Base-by-base conservation (phyloP, 2,329 filamentous ascomycete species). In the Hymenoscyphus fraxineus region DNA sequence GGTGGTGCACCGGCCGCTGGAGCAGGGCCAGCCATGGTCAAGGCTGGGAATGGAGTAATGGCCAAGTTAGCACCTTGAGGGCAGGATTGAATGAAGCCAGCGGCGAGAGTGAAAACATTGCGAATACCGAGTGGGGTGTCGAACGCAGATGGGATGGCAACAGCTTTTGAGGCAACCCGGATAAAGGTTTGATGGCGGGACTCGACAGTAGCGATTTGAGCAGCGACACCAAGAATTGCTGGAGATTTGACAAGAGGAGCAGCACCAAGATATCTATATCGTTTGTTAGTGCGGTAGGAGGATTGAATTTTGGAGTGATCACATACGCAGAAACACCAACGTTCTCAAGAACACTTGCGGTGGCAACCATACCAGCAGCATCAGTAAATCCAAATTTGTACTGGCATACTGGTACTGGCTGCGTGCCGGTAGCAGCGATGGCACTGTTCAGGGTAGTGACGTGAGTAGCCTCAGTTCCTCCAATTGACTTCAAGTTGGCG, bases 181-280 rank as follows among this genome's bases (percentile, higher is more conserved):
- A 92, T 85, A 76, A 90, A 87, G 66, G 87, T 88, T 77, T 91
- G 88, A 78, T 93, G 90, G 65, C 90, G 84, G 35, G 88, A 82
- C 78, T 93, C 90, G 65, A 91, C 83, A 31, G 88, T 90, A 56
- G 91, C 82, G 75, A 93, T 92, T 60, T 85, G 85, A 10, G 82
- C 89, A 2, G 90, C 89, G 22, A 86, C 85, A 66, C 82, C 80
- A 60, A 93, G 85, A 67, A 91, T 84, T 59, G 79, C 80, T 59
- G 81, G 78, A 63, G 82, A 81, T 57, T 83, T 81, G 67, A 92
- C 77, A 39, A 91, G 80, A 4, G 88, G 85, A 15, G 88, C 88
- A 32, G 88, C 89, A 65, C 89, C 89, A 15, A 92, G 84, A 77
- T 85, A 83, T 40, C 75, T 77, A 44, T 16, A 44, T 54, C 38